A percentile compares a stretch with the other conserved stretches of the same genome.
Evolutionary conservation across 1,284 basidiomycete genomes (phyloP).

Genomic region (Fomitopsis schrenkii): DNA sequence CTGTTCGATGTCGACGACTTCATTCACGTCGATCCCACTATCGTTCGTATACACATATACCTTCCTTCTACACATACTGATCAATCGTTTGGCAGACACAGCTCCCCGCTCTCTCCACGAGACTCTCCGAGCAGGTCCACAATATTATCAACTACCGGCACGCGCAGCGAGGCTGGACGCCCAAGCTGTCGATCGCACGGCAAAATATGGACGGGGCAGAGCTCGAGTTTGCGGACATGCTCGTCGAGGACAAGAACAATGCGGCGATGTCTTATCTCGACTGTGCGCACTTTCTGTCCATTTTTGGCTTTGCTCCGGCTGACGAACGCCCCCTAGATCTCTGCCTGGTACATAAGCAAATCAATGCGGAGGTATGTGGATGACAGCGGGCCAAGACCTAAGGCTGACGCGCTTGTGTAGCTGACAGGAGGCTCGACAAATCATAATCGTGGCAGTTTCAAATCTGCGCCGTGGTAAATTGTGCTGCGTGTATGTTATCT

Average conservation of each 20-base stretch:
- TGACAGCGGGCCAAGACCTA: neutral
- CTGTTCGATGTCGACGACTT: constrained; percentile 85
- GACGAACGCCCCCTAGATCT: constrained; percentile 33
- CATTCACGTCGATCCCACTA: constrained; percentile 66
- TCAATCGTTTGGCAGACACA: constrained; percentile 41
- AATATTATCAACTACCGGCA: constrained; percentile 79
- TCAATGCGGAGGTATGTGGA: constrained; percentile 52
- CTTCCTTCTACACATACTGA: neutral
- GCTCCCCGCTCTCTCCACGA: constrained; percentile 74
- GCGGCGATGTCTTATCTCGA: constrained; percentile 88
- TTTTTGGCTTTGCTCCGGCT: neutral
- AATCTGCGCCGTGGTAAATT: neutral
- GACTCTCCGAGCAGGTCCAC: constrained; percentile 80
- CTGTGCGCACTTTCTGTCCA: constrained; percentile 43
- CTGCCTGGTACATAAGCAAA: constrained; percentile 55
- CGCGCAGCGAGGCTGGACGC: constrained; percentile 53
- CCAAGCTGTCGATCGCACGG: constrained; percentile 78
- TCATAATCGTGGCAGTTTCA: neutral
- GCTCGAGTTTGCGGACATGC: constrained; percentile 95
- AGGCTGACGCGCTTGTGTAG: neutral
- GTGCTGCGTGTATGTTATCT: neutral
- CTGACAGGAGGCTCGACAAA: neutral
- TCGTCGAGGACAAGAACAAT: constrained; percentile 97
- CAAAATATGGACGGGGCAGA: constrained; percentile 94
- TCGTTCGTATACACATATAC: constrained; percentile 43